A percentile compares a stretch with the other conserved stretches of the same genome.
phyloP scores from a whole-genome alignment of 768 basidiomycete species.

The Dendrothele bispora region DNA sequence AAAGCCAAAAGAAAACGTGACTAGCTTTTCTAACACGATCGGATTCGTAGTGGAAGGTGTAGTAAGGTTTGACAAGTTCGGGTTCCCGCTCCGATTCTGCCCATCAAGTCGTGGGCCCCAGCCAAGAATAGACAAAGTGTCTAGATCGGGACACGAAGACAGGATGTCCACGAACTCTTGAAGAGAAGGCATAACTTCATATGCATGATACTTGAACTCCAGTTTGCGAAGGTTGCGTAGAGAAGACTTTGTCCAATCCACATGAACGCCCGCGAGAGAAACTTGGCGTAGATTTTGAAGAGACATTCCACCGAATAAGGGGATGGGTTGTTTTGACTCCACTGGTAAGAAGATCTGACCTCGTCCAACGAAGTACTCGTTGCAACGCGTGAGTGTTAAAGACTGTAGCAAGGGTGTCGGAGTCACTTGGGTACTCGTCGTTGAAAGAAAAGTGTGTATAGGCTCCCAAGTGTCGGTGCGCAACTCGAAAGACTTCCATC shows the following conservation, averaged over 20 bases:
- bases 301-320: slow-evolving; percentile 19
- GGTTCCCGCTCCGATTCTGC: too few species aligned
- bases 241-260: slow-evolving; percentile 47
- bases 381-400: slow-evolving; percentile 31
- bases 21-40: slow-evolving; percentile 25
- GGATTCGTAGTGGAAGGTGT: not conserved
- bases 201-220: slow-evolving; percentile 56
- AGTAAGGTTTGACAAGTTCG: not conserved
- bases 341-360: slow-evolving; percentile 26
- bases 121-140: slow-evolving; percentile 47
- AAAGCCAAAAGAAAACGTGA: slow-evolving; percentile 41
- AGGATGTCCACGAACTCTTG: slow-evolving; percentile 46
- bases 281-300: slow-evolving; percentile 21
- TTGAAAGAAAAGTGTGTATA: slow-evolving; percentile 28
- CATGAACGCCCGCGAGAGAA: slow-evolving; percentile 55
- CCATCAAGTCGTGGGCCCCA: slow-evolving; percentile 45
- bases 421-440: slow-evolving; percentile 14
- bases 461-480: slow-evolving; percentile 35
- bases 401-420: slow-evolving; percentile 21
- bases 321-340: slow-evolving; percentile 18
- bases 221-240: slow-evolving; percentile 44
- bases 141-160: slow-evolving; percentile 38
- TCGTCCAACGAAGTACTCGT: slow-evolving; percentile 27
- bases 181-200: slow-evolving; percentile 54
- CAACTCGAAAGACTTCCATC: slow-evolving; percentile 30